Percentiles rank a stretch among this genome's conserved stretches.
Evolutionary conservation across 768 basidiomycete genomes (phyloP).

Genomic region (Chalciporus sphaerocephalus): DNA sequence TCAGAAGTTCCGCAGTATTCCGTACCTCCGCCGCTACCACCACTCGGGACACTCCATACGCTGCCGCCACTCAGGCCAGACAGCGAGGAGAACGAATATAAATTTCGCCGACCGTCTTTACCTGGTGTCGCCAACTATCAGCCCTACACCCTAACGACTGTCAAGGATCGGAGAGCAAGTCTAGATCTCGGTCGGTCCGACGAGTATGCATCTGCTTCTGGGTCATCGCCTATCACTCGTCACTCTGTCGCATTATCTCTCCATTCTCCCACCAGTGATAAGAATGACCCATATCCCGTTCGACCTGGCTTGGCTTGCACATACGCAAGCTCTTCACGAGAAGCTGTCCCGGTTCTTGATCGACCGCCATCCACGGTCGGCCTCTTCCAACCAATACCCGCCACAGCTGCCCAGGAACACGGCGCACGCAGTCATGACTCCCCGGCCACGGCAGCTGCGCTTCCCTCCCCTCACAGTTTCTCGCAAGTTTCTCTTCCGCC

Average conservation of each 20-base stretch:
- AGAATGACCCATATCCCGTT: constrained; percentile 8
- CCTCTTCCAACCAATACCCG: constrained; percentile 9
- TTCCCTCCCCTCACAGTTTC: constrained; percentile 9
- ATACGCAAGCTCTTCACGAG: constrained; percentile 18
- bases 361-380: constrained; percentile 19
- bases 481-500: constrained; percentile 32
- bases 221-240: constrained; percentile 3
- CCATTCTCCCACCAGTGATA: constrained; percentile 9
- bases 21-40: constrained; percentile 23
- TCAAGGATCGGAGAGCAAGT: constrained; percentile 12
- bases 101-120: constrained; percentile 32
- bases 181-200: constrained; percentile 13
- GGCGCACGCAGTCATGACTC: constrained; percentile 10
- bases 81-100: constrained; percentile 27
- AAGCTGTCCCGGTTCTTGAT: constrained; percentile 13
- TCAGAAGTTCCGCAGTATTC: constrained; percentile 28
- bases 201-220: constrained; percentile 7
- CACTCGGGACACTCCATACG: constrained; percentile 18
- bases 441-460: constrained; percentile 1
- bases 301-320: constrained; percentile 15
- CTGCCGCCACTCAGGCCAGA: constrained; percentile 28
- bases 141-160: background rate
- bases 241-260: background rate
- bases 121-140: constrained; percentile 14
- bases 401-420: constrained; percentile 6